Base-by-base conservation (phyloP, 2,329 filamentous ascomycete species). In the Neonectria faginata region DNA sequence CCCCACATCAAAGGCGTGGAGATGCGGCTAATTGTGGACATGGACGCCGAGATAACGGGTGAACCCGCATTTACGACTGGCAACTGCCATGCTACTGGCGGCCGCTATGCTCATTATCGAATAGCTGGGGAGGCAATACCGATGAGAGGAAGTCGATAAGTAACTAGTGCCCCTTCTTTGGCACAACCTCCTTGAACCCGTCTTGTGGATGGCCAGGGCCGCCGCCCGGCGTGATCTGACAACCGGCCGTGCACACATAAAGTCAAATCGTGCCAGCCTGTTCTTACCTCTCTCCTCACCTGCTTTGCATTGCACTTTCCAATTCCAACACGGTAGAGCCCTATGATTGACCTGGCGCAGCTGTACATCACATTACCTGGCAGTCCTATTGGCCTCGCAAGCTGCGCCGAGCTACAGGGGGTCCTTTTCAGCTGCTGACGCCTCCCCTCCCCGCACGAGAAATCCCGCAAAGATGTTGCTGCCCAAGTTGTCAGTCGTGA, bases 181-280 rank as follows among this genome's bases (percentile, higher is more conserved):
- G 52, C 16, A 55, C 9, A 57, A 50, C 55, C 42, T 58, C 55
- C 55, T 58, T 51, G 55, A 50, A 50, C 45, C 31, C 44, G 45
- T 58, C 45, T 50, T 58, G 55, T 42, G 55, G 55, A 51, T 41
- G 16, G 55, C 56, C n/a, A 58, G 22, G 36, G 48, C 29, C 45
- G 53, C 56, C 55, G 22, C 55, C 56, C 31, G 33, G 45, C 45
- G 45, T 51, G 31, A 51, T 42, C 36, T 57, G 20, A 45, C 10
- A 59, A 29, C 55, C 2, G 31, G 55, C 55, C 20, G 29, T 44
- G 29, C 20, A 60, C 10, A 25, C 20, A 51, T 44, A 33, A 51
- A 45, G 12, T 33, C 27, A 18, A 51, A 25, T 36, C 33, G 20
- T 39, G 42, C 31, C 42, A 56, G 44, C 16, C 8, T 44, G 7